Base-by-base conservation (phyloP, 177 flowering plant genomes). In the Vitis hybrid region DNA sequence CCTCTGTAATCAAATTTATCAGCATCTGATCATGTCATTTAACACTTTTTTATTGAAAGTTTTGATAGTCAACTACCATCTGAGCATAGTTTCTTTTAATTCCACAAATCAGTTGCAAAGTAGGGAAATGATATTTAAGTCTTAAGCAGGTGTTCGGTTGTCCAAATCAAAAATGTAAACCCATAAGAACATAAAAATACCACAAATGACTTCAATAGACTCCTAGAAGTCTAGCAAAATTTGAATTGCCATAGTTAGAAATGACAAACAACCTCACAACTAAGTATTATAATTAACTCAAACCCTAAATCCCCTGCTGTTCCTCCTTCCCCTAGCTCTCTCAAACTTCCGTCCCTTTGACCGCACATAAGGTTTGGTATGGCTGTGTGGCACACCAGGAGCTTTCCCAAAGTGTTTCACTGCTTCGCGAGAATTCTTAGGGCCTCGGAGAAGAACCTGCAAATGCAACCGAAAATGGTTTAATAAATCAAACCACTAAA, bases 351-450 rank as follows among this genome's bases (percentile, higher is more conserved):
- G 76, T 66, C 86, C 88, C 82, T 85, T 83, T 6, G 86, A 68
- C 2, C 84, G 78, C 17, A 85, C 88, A 71, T 85, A 85, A 0
- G 88, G 88, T 60, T 85, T 85, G 62, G 86, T 76, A 64, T 85
- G 84, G 71, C 86, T 85, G 78, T 83, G 86, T 2, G 88, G 88
- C 57, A 85, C 88, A 81, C 88, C 88, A 72, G 88, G 86, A 34
- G 88, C 88, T 7, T 79, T 80, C 1, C 88, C 88, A 45, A 85
- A 85, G 75, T 85, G 88, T 39, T 81, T 85, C 51, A 85, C 88
- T 7, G 88, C 88, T 64, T 85, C 88, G 52, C 86, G 84, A 14
- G 82, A 69, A 71, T 83, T 85, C 85, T 85, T 85, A 2, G 88
- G 86, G 4, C 86, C 88, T 68, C 88, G 75, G 3, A 85, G 82